Evolutionary conservation across 1,284 basidiomycete genomes (phyloP).

Genomic region (Pyrrhoderma noxium): DNA sequence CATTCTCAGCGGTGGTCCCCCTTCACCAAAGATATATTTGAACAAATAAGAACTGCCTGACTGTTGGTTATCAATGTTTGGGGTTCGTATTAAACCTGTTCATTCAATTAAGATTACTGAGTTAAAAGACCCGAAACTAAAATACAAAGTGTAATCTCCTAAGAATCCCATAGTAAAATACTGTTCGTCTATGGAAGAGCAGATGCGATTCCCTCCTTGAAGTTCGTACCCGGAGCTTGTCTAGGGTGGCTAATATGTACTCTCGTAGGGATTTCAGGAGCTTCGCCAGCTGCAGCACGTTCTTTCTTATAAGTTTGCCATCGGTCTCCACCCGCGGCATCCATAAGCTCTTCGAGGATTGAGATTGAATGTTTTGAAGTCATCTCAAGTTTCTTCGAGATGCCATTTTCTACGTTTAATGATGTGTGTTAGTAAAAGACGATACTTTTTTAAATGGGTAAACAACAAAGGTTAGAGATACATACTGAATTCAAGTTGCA

Average conservation of each 20-base stretch:
- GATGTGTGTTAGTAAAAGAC: neutral
- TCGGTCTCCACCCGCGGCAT: constrained; percentile 47
- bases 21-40: no score
- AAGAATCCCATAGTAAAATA: no score
- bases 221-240: constrained; percentile 20
- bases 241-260: constrained; percentile 24
- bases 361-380: constrained; percentile 59
- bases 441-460: neutral
- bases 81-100: no score
- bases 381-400: constrained; percentile 41
- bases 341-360: constrained; percentile 63
- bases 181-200: constrained; percentile 37
- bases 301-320: constrained; percentile 54
- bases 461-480: constrained; percentile 14
- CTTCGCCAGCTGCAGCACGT: constrained; percentile 37
- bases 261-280: constrained; percentile 35
- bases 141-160: no score
- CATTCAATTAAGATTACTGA: no score
- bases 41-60: no score
- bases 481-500: constrained; percentile 56
- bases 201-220: constrained; percentile 42
- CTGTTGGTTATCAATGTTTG: no score
- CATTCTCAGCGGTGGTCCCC: no score
- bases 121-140: no score
- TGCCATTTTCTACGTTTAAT: constrained; percentile 44